phyloP scores from a whole-genome alignment of 1,139 yeast genomes.

The Blastobotrys proliferans region DNA sequence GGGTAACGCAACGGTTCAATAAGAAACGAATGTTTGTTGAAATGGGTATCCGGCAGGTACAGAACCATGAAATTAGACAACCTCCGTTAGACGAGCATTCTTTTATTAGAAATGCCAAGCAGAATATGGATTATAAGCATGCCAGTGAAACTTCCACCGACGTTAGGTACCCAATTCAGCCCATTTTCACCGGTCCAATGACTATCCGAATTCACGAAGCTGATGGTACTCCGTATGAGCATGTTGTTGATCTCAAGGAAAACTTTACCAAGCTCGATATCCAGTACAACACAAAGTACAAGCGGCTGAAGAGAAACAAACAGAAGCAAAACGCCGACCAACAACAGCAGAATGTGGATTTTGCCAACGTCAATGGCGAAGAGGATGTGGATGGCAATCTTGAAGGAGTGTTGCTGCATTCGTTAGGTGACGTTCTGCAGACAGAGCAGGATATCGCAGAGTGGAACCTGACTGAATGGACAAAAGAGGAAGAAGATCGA shows the following conservation, averaged over 20 bases:
- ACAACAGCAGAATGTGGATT: constrained; percentile 22
- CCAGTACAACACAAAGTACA: constrained; percentile 88
- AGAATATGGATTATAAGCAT: constrained; percentile 28
- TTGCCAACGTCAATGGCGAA: constrained; percentile 26
- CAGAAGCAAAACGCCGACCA: constrained; percentile 36
- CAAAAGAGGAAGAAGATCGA: constrained; percentile 63
- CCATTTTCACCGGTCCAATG: constrained; percentile 72
- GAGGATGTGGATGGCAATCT: constrained; percentile 31
- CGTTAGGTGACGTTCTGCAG: constrained; percentile 75
- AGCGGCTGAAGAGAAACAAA: constrained; percentile 64
- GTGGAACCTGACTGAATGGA: constrained; percentile 78
- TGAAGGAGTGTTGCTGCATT: constrained; percentile 46
- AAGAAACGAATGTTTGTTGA: constrained; percentile 92
- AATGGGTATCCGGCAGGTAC: constrained; percentile 90
- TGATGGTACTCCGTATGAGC: constrained; percentile 99
- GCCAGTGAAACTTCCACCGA: constrained; percentile 9
- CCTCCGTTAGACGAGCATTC: constrained; percentile 38
- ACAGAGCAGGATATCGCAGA: constrained; percentile 54
- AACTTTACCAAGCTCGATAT: constrained; percentile 83
- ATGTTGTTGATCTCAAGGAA: constrained; percentile 87
- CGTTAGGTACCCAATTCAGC: constrained; percentile 20
- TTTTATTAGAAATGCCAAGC: constrained; percentile 42
- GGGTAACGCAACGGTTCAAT: constrained; percentile 87
- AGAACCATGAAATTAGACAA: constrained; percentile 51
- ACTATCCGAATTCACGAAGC: constrained; percentile 96